A percentile compares a stretch with the other conserved stretches of the same genome.
Conservation (phyloP, 257 asterid genomes). For the Ballota nigra region DNA sequence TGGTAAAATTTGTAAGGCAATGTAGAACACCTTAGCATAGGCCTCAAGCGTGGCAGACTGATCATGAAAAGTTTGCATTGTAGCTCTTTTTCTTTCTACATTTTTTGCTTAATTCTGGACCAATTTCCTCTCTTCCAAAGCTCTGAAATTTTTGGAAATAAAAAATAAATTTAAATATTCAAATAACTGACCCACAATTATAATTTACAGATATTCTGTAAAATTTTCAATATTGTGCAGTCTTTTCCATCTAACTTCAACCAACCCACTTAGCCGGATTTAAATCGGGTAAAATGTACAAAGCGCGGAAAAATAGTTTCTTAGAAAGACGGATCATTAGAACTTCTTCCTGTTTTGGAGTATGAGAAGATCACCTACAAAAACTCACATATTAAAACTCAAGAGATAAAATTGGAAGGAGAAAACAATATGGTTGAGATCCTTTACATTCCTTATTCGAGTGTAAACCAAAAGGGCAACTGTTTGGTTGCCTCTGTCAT, state of each 20-base stretch:
- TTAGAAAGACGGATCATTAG: background rate
- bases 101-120: conserved; percentile 54
- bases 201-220: background rate
- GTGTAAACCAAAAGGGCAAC: too few relatives aligned
- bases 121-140: conserved; percentile 65
- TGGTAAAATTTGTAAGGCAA: background rate
- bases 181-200: background rate
- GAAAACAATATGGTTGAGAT: background rate
- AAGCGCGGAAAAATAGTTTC: background rate
- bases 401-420: background rate
- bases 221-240: conserved; percentile 1
- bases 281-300: background rate
- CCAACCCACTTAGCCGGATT: background rate
- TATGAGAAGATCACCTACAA: background rate
- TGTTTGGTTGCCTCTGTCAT: too few relatives aligned
- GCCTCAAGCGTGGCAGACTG: conserved; percentile 67
- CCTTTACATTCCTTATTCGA: too few relatives aligned
- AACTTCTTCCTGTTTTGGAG: background rate
- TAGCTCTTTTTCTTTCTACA: conserved; percentile 82
- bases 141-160: conserved; percentile 40
- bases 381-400: background rate
- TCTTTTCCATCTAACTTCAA: conserved; percentile 2
- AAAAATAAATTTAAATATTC: background rate
- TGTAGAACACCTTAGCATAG: conserved; percentile 61
- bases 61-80: conserved; percentile 64